Percentiles rank a stretch among this genome's conserved stretches.
These are phyloP conservation scores for Aspergillus aculeatus DNA, from an alignment of 2,329 filamentous ascomycete genomes.

Conservation along the genomic window DNA sequence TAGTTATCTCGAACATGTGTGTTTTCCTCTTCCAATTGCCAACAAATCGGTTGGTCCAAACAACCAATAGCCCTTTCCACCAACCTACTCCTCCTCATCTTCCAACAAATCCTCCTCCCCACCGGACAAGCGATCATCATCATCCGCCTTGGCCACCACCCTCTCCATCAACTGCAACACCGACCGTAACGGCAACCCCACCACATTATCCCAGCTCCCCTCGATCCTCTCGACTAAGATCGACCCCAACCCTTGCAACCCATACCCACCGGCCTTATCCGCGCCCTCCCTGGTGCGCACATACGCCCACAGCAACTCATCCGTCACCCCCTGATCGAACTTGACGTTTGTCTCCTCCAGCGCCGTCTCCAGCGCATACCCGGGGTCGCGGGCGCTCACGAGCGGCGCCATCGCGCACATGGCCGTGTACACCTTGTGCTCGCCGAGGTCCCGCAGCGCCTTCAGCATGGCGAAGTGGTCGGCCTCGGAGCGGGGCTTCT, in stretches of 20 bases:
- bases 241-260: constrained; percentile 82
- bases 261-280: constrained; percentile 96
- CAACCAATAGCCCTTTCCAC: constrained; percentile 9
- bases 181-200: constrained; percentile 79
- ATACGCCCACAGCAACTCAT: constrained; percentile 75
- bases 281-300: constrained; percentile 78
- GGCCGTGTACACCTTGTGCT: constrained; percentile 82
- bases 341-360: constrained; percentile 91
- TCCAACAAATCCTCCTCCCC: constrained; percentile 24
- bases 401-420: constrained; percentile 81
- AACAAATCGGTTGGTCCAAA: background rate
- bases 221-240: constrained; percentile 87
- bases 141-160: constrained; percentile 73
- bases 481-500: constrained; percentile 81
- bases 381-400: constrained; percentile 75
- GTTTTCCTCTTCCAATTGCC: background rate
- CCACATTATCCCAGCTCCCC: constrained; percentile 88
- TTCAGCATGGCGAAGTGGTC: constrained; percentile 84
- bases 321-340: constrained; percentile 72
- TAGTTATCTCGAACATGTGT: constrained; percentile 4
- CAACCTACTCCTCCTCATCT: constrained; percentile 27
- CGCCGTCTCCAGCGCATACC: constrained; percentile 76
- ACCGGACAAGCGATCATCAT: constrained; percentile 54
- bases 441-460: constrained; percentile 70
- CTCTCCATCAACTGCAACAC: constrained; percentile 82